Conservation (phyloP, 345 rosid species). For the Arabidopsis suecica region DNA sequence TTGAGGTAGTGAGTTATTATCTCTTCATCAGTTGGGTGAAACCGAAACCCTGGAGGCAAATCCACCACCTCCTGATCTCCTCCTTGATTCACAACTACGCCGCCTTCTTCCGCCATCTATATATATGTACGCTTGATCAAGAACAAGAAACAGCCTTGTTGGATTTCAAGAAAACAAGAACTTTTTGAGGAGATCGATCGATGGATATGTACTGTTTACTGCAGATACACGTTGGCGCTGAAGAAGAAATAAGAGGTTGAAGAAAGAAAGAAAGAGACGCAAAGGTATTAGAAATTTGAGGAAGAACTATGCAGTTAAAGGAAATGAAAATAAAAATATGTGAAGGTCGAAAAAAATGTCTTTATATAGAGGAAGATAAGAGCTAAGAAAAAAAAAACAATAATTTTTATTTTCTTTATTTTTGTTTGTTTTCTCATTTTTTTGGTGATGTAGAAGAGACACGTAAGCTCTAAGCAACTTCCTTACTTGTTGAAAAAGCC, state of each 20-base stretch:
- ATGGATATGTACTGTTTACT: conserved; percentile 9
- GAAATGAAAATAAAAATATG: conserved; percentile 52
- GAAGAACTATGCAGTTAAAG: conserved; percentile 51
- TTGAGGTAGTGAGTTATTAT: conserved; percentile 75
- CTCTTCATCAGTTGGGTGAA: conserved; percentile 97
- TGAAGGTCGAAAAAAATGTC: conserved; percentile 40
- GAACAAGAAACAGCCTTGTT: conserved; percentile 20
- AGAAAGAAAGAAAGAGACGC: conserved; percentile 44
- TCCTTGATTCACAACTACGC: conserved; percentile 62
- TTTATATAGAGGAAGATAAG: conserved; percentile 63
- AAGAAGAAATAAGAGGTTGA: conserved; percentile 35
- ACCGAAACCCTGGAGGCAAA: conserved; percentile 91
- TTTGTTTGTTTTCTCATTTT: neutral
- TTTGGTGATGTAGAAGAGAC: conserved; percentile 51
- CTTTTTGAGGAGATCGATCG: neutral
- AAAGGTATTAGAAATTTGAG: conserved; percentile 37
- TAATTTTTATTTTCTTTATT: neutral
- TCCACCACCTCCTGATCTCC: conserved; percentile 57
- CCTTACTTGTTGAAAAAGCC: conserved; percentile 54
- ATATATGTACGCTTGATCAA: conserved; percentile 1
- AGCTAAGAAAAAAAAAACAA: conserved; percentile 17
- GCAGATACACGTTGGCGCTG: conserved; percentile 32
- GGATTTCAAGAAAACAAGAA: conserved; percentile 24
- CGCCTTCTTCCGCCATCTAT: conserved; percentile 54
- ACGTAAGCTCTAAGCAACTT: conserved; percentile 80